Evolutionary conservation across 106 monocot genomes (phyloP).

Genomic region (Acorus gramineus): DNA sequence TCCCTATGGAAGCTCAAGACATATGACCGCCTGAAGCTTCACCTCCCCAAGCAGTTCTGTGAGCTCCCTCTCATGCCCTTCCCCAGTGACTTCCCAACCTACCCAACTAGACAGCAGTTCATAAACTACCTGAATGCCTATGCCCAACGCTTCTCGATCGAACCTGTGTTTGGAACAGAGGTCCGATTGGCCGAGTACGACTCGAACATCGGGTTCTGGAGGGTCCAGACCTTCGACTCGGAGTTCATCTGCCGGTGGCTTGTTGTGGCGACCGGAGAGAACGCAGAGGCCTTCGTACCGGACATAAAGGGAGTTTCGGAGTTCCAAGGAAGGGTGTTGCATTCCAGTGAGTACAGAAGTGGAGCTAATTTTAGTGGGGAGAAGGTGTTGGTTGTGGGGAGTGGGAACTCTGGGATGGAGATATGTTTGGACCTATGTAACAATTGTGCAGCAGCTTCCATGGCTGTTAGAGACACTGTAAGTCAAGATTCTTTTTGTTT

Average conservation of each 20-base stretch:
- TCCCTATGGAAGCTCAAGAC: conserved; percentile 63
- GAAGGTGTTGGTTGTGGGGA: conserved; percentile 75
- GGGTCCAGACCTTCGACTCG: conserved; percentile 20
- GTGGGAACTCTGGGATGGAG: conserved; percentile 88
- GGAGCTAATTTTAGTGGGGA: conserved; percentile 48
- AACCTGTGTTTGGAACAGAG: conserved; percentile 37
- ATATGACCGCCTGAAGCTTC: conserved; percentile 61
- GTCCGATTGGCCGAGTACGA: conserved; percentile 48
- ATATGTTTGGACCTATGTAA: conserved; percentile 67
- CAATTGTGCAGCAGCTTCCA: conserved; percentile 37
- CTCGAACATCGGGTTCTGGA: conserved; percentile 32
- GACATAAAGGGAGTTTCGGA: conserved; percentile 26
- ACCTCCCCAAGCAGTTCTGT: conserved; percentile 76
- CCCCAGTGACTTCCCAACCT: conserved; percentile 50
- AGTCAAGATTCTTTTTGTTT: conserved; percentile 1
- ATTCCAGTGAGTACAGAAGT: conserved; percentile 42
- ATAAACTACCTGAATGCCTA: conserved; percentile 57
- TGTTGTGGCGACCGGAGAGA: conserved; percentile 68
- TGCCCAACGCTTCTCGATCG: conserved; percentile 31
- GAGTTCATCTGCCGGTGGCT: conserved; percentile 53
- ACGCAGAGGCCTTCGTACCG: conserved; percentile 39
- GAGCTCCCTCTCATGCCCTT: conserved; percentile 66
- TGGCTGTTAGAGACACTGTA: conserved; percentile 70
- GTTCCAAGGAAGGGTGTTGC: conserved; percentile 35
- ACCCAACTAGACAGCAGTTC: conserved; percentile 71